A percentile compares a stretch with the other conserved stretches of the same genome.
Evolutionary conservation across 371 early-diverging fungal species (phyloP).

Genomic region (Mortierella sp.): DNA sequence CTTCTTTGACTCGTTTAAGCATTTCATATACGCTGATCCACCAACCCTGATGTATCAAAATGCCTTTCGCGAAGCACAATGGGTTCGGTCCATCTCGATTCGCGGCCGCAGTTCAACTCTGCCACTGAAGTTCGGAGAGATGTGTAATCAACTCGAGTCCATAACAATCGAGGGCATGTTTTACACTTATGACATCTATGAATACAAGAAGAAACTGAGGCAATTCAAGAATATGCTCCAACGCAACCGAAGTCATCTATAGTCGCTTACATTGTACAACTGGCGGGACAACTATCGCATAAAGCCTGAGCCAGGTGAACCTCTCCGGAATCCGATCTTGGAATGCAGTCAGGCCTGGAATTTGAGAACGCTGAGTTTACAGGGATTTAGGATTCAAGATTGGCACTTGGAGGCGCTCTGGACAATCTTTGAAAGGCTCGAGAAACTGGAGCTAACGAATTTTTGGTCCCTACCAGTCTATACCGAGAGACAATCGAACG

Average conservation of each 20-base stretch:
- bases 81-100: background rate
- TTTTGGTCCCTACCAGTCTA: no score
- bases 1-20: no score
- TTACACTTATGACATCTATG: background rate
- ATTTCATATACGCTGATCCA: no score
- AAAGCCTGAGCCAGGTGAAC: background rate
- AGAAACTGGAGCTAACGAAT: background rate
- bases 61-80: background rate
- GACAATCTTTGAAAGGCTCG: background rate
- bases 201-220: background rate
- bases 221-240: background rate
- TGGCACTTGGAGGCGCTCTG: background rate
- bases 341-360: background rate
- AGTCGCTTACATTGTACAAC: background rate
- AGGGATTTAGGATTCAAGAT: background rate
- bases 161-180: background rate
- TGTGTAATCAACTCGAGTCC: slow-evolving; percentile 2
- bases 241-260: background rate
- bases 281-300: background rate
- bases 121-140: background rate
- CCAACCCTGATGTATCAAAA: background rate
- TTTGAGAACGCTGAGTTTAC: background rate
- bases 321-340: background rate
- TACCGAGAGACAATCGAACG: background rate
- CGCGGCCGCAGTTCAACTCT: background rate